phyloP scores from a whole-genome alignment of 2,329 filamentous ascomycete species.

The Arthrobotrys sphaeroides region DNA sequence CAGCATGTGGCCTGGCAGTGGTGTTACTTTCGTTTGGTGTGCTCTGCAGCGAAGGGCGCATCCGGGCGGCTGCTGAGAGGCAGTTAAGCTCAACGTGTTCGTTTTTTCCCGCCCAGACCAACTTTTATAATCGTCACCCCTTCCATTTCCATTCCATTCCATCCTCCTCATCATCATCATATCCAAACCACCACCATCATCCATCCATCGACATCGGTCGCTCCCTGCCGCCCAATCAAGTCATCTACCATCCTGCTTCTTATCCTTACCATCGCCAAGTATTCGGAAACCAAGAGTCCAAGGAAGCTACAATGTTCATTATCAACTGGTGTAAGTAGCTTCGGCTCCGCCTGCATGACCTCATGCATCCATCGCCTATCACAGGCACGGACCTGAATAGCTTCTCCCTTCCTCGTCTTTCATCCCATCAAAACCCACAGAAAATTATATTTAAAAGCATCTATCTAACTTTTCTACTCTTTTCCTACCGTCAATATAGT shows the following conservation, averaged over 20 bases:
- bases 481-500: constrained; percentile 70
- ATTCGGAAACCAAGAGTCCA: neutral
- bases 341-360: constrained; percentile 52
- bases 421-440: too few species aligned
- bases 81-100: constrained; percentile 49
- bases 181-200: constrained; percentile 9
- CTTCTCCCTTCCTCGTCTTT: too few species aligned
- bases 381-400: neutral
- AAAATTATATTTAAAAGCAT: too few species aligned
- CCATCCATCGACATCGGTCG: constrained; percentile 57
- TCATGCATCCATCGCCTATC: constrained; percentile 38
- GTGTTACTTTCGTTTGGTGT: constrained; percentile 35
- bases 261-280: neutral
- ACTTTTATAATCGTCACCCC: constrained; percentile 49
- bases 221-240: constrained; percentile 47
- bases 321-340: constrained; percentile 90
- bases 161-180: constrained; percentile 16
- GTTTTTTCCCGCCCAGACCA: constrained; percentile 38
- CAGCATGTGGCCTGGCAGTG: constrained; percentile 25
- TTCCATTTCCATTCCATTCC: constrained; percentile 34
- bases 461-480: constrained; percentile 54
- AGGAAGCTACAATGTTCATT: constrained; percentile 80
- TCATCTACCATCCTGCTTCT: neutral
- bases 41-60: constrained; percentile 1
- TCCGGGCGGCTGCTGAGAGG: too few species aligned